Conservation (phyloP, 805 yeast species). For the Candida gorgasii region DNA sequence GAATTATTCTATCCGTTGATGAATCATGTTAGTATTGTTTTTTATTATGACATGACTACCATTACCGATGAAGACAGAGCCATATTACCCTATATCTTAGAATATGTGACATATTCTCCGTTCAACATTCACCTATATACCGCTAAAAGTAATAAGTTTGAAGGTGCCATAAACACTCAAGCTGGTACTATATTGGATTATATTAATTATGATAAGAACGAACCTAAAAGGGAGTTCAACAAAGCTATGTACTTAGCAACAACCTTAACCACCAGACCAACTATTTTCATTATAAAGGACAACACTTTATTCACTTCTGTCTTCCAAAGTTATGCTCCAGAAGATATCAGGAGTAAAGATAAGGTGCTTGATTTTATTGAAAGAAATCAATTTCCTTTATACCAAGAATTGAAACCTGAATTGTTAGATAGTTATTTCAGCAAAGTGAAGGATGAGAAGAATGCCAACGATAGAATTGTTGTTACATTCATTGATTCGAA, state of each 20-base stretch:
- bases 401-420: slow-evolving; percentile 51
- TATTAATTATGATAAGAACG: slow-evolving; percentile 43
- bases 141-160: slow-evolving; percentile 46
- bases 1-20: slow-evolving; percentile 38
- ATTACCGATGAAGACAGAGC: slow-evolving; percentile 62
- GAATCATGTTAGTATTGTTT: slow-evolving; percentile 52
- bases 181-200: slow-evolving; percentile 40
- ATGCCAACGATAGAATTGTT: slow-evolving; percentile 42
- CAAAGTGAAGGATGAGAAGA: slow-evolving; percentile 12
- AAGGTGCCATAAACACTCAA: slow-evolving; percentile 43
- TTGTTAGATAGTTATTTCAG: slow-evolving; percentile 38
- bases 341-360: slow-evolving; percentile 56
- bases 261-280: slow-evolving; percentile 60
- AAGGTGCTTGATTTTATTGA: slow-evolving; percentile 52
- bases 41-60: slow-evolving; percentile 50
- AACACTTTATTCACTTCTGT: slow-evolving; percentile 52
- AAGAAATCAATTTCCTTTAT: slow-evolving; percentile 50
- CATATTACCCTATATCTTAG: slow-evolving; percentile 59
- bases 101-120: slow-evolving; percentile 56
- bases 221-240: slow-evolving; percentile 36
- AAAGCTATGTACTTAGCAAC: slow-evolving; percentile 50
- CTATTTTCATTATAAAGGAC: slow-evolving; percentile 61
- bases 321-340: slow-evolving; percentile 62
- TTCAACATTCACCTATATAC: slow-evolving; percentile 54
- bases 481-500: slow-evolving; percentile 48